These are phyloP conservation scores for Trichoderma breve DNA, from an alignment of 2,329 filamentous ascomycete species.

Conservation along the genomic window DNA sequence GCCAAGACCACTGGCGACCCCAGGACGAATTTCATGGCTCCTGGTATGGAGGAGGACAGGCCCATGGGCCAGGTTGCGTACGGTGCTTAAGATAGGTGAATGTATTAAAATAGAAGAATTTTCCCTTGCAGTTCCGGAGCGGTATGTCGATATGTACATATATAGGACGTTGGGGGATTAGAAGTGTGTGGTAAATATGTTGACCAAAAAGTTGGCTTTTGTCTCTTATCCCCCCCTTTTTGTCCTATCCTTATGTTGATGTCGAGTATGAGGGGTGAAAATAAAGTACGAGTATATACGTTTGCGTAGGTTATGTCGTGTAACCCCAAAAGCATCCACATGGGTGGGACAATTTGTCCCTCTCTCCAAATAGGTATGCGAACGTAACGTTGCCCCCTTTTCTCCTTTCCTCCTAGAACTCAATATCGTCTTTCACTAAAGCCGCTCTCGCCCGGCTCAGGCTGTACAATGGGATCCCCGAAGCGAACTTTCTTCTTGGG, in stretches of 20 bases:
- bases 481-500: slow-evolving; percentile 5
- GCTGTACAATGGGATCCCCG: not conserved
- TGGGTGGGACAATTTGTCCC: not conserved
- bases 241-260: not conserved
- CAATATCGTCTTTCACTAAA: not conserved
- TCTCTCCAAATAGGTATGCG: not conserved
- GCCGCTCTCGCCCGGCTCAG: not conserved
- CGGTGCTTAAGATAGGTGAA: slow-evolving; percentile 42
- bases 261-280: not conserved
- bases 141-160: slow-evolving; percentile 41
- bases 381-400: not conserved
- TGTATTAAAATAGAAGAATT: slow-evolving; percentile 39
- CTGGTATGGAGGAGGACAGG: slow-evolving; percentile 63
- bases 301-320: not conserved
- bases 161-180: slow-evolving; percentile 34
- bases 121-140: slow-evolving; percentile 30
- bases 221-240: not conserved
- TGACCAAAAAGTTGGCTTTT: slow-evolving; percentile 16
- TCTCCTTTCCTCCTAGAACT: not conserved
- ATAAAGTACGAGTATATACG: not conserved
- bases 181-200: slow-evolving; percentile 27
- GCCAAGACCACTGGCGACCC: slow-evolving; percentile 82
- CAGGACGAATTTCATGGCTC: slow-evolving; percentile 75
- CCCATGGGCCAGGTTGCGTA: slow-evolving; percentile 62
- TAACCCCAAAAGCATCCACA: not conserved